phyloP scores from a whole-genome alignment of 148 eudicot species.

The Persicaria tinctoria region DNA sequence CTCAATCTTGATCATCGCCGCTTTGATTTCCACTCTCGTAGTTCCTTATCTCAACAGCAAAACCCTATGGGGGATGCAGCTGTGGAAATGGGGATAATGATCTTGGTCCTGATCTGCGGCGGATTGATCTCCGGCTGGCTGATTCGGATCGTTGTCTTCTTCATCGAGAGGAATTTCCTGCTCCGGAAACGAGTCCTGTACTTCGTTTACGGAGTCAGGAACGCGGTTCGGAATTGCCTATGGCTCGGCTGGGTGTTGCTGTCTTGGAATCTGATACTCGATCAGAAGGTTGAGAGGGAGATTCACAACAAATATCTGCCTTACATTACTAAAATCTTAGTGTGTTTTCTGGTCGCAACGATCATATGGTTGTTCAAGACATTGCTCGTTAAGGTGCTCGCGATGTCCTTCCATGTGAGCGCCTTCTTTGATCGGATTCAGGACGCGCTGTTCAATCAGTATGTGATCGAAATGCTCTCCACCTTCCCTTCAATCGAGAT shows the following conservation, averaged over 20 bases:
- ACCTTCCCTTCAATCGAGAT: not conserved
- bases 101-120: slow-evolving; percentile 55
- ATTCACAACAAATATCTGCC: slow-evolving; percentile 38
- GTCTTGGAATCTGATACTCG: slow-evolving; percentile 53
- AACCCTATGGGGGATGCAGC: slow-evolving; percentile 34
- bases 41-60: slow-evolving; percentile 23
- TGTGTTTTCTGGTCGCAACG: slow-evolving; percentile 52
- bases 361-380: slow-evolving; percentile 63
- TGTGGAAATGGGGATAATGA: slow-evolving; percentile 79
- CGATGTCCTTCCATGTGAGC: slow-evolving; percentile 56
- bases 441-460: slow-evolving; percentile 65
- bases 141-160: slow-evolving; percentile 47
- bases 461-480: slow-evolving; percentile 64
- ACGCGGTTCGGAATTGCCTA: slow-evolving; percentile 54
- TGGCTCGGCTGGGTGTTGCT: slow-evolving; percentile 54
- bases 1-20: slow-evolving; percentile 46
- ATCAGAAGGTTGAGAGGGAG: slow-evolving; percentile 38
- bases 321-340: slow-evolving; percentile 44
- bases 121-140: slow-evolving; percentile 62
- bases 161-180: slow-evolving; percentile 54
- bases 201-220: slow-evolving; percentile 60
- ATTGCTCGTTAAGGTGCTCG: slow-evolving; percentile 51
- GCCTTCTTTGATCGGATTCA: slow-evolving; percentile 77
- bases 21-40: slow-evolving; percentile 48
- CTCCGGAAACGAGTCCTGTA: slow-evolving; percentile 60